These are phyloP conservation scores for Camelina sativa DNA, from an alignment of 345 rosid genomes.

Conservation along the genomic window DNA sequence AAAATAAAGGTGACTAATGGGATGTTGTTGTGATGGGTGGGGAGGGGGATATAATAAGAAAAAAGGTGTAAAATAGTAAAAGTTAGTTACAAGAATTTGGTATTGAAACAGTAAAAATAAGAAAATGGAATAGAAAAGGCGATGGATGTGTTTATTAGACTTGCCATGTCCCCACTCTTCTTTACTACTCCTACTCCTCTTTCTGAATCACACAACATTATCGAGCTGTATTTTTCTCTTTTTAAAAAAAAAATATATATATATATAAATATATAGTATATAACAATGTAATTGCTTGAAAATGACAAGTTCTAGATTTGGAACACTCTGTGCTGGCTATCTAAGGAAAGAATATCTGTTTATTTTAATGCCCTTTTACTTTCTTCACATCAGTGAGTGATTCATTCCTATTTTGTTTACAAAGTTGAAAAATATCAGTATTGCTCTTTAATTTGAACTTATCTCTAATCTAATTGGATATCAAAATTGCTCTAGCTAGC, in stretches of 20 bases:
- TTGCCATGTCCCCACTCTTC: slow-evolving; percentile 29
- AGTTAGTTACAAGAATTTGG: background rate
- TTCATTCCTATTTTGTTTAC: too few species aligned
- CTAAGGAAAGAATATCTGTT: slow-evolving; percentile 44
- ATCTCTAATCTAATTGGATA: too few species aligned
- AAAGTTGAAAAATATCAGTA: too few species aligned
- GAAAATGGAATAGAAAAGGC: slow-evolving; percentile 22
- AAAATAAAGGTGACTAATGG: too few species aligned
- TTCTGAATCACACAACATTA: slow-evolving; percentile 30
- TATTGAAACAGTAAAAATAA: slow-evolving; percentile 30
- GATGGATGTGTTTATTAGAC: slow-evolving; percentile 22
- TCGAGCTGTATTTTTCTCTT: slow-evolving; percentile 36
- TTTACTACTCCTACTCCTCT: slow-evolving; percentile 9
- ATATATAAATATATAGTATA: background rate
- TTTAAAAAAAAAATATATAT: background rate
- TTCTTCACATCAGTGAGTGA: background rate
- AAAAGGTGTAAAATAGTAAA: too few species aligned
- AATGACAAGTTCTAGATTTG: slow-evolving; percentile 43
- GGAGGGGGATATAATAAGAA: too few species aligned
- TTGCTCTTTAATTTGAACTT: too few species aligned
- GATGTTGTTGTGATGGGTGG: too few species aligned
- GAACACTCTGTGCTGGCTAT: slow-evolving; percentile 46
- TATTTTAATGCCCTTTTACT: slow-evolving; percentile 23
- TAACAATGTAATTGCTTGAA: slow-evolving; percentile 32
- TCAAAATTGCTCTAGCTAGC: too few species aligned